phyloP scores from a whole-genome alignment of 2,329 filamentous ascomycete species.

The Colletotrichum tropicicola region DNA sequence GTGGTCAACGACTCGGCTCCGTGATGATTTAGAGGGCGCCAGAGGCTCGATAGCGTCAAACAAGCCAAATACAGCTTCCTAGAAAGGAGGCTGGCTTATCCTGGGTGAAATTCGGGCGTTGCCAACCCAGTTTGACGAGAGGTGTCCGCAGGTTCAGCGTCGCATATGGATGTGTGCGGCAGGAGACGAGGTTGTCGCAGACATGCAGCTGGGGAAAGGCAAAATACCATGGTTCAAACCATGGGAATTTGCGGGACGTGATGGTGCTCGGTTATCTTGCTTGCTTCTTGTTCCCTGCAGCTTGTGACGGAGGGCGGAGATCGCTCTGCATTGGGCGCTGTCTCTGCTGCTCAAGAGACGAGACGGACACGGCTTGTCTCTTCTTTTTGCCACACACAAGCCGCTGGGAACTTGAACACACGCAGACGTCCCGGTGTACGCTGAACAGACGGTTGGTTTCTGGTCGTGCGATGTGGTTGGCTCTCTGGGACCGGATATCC shows the following conservation, averaged over 20 bases:
- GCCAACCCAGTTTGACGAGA: too few relatives aligned
- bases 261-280: conserved; percentile 15
- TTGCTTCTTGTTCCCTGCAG: background rate
- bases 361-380: conserved; percentile 1
- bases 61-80: too few relatives aligned
- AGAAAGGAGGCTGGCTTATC: too few relatives aligned
- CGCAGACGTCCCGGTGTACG: too few relatives aligned
- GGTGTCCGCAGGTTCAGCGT: background rate
- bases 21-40: too few relatives aligned
- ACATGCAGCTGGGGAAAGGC: background rate
- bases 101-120: too few relatives aligned
- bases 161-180: background rate
- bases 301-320: background rate
- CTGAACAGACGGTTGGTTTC: background rate
- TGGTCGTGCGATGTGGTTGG: too few relatives aligned
- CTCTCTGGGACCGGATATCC: too few relatives aligned
- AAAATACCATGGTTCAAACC: conserved; percentile 15
- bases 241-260: conserved; percentile 20
- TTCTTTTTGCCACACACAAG: conserved; percentile 5
- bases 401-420: too few relatives aligned
- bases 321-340: conserved; percentile 4
- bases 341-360: conserved; percentile 3
- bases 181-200: background rate
- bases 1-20: too few relatives aligned
- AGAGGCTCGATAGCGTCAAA: too few relatives aligned